Percentiles rank a stretch among this genome's conserved stretches.
These are phyloP conservation scores for Vigna hirtella DNA, from an alignment of 306 rosid species.

Conservation along the genomic window DNA sequence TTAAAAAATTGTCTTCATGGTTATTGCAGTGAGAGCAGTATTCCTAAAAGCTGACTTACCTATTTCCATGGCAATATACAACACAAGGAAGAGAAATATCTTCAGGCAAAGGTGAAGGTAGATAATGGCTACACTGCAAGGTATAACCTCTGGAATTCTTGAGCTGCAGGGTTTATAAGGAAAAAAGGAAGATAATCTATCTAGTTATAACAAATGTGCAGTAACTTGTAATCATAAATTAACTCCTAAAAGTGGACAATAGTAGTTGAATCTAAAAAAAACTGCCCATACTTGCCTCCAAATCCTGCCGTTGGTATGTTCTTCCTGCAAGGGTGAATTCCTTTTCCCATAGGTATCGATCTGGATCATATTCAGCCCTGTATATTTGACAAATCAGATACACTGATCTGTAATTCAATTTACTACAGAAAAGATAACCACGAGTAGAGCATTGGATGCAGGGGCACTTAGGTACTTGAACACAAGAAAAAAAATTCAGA, in stretches of 20 bases:
- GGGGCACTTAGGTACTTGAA: conserved; percentile 22
- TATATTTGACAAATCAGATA: conserved; percentile 43
- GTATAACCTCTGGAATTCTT: conserved; percentile 78
- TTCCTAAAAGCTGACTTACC: conserved; percentile 54
- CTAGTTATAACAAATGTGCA: conserved; percentile 39
- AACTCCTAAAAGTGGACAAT: conserved; percentile 31
- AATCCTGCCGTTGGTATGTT: conserved; percentile 84
- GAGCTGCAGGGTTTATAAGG: conserved; percentile 67
- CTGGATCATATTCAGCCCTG: conserved; percentile 97
- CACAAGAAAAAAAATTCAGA: conserved; percentile 20
- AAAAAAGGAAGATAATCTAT: conserved; percentile 35
- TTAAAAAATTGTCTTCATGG: neutral
- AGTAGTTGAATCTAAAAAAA: conserved; percentile 33
- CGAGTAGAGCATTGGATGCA: conserved; percentile 23
- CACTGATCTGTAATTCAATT: conserved; percentile 17
- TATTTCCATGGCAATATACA: conserved; percentile 97
- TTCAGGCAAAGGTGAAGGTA: conserved; percentile 81
- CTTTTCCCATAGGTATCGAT: conserved; percentile 93
- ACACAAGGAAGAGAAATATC: conserved; percentile 92
- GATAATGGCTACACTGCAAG: conserved; percentile 90
- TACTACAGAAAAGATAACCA: conserved; percentile 29
- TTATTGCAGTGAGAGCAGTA: conserved; percentile 11
- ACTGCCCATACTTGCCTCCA: conserved; percentile 95
- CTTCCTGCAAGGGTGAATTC: conserved; percentile 87
- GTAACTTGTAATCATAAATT: conserved; percentile 34